Evolutionary conservation across 2,329 filamentous ascomycete species (phyloP), one percentile per base, ranked within the genome.

Genomic region (Xylariaceae sp.): DNA sequence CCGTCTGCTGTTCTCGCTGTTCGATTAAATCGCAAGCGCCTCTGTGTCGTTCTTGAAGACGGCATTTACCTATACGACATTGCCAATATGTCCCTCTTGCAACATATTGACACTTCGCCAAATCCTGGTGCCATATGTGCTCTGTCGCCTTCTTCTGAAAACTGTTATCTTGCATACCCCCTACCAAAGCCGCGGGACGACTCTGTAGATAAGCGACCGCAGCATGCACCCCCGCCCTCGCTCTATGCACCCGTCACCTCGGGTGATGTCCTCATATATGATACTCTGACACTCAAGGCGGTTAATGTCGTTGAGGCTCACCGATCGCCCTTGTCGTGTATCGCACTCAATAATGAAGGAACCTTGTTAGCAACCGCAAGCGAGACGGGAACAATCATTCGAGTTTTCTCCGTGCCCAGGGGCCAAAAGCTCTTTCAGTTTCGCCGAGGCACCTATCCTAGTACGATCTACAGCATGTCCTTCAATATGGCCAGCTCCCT

Each of bases 41-140:
- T 99, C 21, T 91, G 94, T 10, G 92, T 99, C 26, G 87, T 97
- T 11, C 81, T 97, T 51, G 94, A 99, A 71, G 92, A 96, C 65
- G 89, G 96, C 70, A 96, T 97, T 58, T 99, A 97, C 74, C 82
- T 99, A 42, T 99, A 99, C 77, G 94, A 99, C 72, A 97, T 99
- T 62, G 92, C 92, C 74, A 97, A 97, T 70, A 97, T 99, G 93
- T 93, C 89, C 66, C 84, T 97, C 53, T 80, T 97, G 33, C 89
- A 92, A 72, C 96, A 91, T 5, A 96, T 97, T 60, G 86, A 92
- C 54, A 97, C 93, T 5, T 97, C 93, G 3, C 91, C 94, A 6
- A 99, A 99, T 67, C 91, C 92, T 1, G 86, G 85, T 59, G 92
- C 91, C 27, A 94, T 97, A 56, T 96, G 92, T 73, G 90, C 92